These are phyloP conservation scores for Ilyonectria sp. DNA, from an alignment of 2,329 filamentous ascomycete species.

Conservation along the genomic window DNA sequence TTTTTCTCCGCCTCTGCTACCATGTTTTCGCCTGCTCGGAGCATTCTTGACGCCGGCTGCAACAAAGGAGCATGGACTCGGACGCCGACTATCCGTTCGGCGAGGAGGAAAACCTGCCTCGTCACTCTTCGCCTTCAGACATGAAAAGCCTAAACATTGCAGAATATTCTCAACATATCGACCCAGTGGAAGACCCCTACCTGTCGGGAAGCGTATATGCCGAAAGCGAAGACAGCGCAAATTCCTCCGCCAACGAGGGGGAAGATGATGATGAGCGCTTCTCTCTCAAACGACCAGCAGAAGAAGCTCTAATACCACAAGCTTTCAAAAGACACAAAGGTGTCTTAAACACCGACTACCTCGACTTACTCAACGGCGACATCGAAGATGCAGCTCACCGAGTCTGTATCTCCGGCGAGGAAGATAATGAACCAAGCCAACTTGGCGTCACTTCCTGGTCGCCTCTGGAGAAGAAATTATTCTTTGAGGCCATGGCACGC, in stretches of 20 bases:
- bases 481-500: conserved; percentile 77
- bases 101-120: conserved; percentile 32
- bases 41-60: conserved; percentile 35
- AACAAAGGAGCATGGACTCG: conserved; percentile 51
- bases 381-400: conserved; percentile 67
- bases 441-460: conserved; percentile 82
- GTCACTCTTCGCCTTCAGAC: conserved; percentile 23
- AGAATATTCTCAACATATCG: conserved; percentile 10
- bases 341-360: conserved; percentile 62
- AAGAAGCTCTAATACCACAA: conserved; percentile 40
- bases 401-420: conserved; percentile 50
- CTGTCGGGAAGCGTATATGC: conserved; percentile 34
- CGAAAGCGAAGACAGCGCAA: conserved; percentile 34
- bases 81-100: conserved; percentile 40
- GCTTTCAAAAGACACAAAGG: conserved; percentile 64
- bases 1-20: conserved; percentile 36
- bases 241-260: conserved; percentile 8
- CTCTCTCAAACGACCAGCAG: conserved; percentile 51
- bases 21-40: conserved; percentile 48
- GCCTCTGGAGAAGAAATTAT: conserved; percentile 75
- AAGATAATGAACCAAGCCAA: conserved; percentile 64
- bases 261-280: conserved; percentile 22
- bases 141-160: conserved; percentile 24
- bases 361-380: conserved; percentile 69
- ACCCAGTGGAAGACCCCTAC: conserved; percentile 26